These are phyloP conservation scores for Penicillium coffeae DNA, from an alignment of 495 filamentous ascomycete genomes.

Conservation along the genomic window DNA sequence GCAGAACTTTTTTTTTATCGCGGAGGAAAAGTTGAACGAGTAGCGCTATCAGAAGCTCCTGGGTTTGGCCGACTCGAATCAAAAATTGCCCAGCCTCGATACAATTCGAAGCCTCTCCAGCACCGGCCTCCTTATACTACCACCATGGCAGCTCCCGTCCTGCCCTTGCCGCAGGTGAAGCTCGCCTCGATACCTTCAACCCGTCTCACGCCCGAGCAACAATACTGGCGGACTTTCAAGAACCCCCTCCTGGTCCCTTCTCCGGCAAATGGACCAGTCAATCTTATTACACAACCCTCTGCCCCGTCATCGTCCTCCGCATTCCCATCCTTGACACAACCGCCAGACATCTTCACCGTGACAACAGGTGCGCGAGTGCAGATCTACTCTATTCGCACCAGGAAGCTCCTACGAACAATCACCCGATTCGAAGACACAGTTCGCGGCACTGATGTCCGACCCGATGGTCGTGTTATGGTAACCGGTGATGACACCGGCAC, in stretches of 20 bases:
- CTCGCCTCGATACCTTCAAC: slow-evolving; percentile 58
- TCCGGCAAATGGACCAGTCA: slow-evolving; percentile 77
- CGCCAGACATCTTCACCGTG: slow-evolving; percentile 79
- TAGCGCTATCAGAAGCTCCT: too few species aligned
- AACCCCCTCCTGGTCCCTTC: slow-evolving; percentile 84
- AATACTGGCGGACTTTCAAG: slow-evolving; percentile 91
- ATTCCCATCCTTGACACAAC: slow-evolving; percentile 44
- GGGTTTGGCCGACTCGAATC: too few species aligned
- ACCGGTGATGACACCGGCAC: slow-evolving; percentile 86
- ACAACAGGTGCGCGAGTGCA: slow-evolving; percentile 89
- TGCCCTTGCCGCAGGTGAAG: slow-evolving; percentile 77
- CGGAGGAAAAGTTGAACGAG: not conserved
- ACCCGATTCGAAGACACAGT: slow-evolving; percentile 87
- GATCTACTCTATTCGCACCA: slow-evolving; percentile 83
- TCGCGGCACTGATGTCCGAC: slow-evolving; percentile 77
- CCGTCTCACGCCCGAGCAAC: slow-evolving; percentile 74
- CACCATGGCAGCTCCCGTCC: slow-evolving; percentile 84
- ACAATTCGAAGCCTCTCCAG: not conserved
- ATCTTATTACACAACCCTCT: slow-evolving; percentile 78
- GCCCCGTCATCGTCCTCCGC: slow-evolving; percentile 44
- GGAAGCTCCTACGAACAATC: slow-evolving; percentile 86
- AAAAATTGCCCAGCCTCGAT: too few species aligned
- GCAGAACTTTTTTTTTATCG: not conserved
- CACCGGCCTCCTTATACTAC: slow-evolving; percentile 1
- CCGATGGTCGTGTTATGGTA: slow-evolving; percentile 83